phyloP scores from a whole-genome alignment of 1,139 yeast genomes.

The Diutina siamensis region DNA sequence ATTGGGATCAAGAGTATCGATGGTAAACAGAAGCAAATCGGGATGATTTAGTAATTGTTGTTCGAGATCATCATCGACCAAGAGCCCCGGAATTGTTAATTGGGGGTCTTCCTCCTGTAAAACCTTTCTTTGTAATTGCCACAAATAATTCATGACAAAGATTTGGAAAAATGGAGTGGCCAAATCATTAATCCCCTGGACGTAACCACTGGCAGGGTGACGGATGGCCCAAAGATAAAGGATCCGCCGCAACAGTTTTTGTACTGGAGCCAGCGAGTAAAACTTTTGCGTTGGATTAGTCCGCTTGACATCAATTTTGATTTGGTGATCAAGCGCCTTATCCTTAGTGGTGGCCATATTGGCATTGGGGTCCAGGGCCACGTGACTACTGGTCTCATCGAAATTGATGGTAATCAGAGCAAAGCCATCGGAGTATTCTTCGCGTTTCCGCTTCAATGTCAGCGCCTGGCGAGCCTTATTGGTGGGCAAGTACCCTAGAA shows the following conservation, averaged over 20 bases:
- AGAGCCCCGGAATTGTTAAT: conserved; percentile 26
- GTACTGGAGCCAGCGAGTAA: conserved; percentile 61
- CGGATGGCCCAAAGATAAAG: conserved; percentile 92
- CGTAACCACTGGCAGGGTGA: conserved; percentile 97
- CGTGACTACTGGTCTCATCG: conserved; percentile 16
- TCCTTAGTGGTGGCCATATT: conserved; percentile 29
- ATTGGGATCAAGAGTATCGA: conserved; percentile 49
- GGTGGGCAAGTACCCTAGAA: conserved; percentile 84
- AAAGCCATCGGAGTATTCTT: conserved; percentile 71
- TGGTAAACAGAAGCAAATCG: conserved; percentile 14
- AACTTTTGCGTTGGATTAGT: conserved; percentile 79
- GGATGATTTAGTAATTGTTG: conserved; percentile 19
- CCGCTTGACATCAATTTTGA: conserved; percentile 88
- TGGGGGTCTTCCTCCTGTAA: conserved; percentile 10
- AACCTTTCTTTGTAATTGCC: conserved; percentile 27
- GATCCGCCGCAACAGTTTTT: conserved; percentile 66
- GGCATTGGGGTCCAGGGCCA: conserved; percentile 14
- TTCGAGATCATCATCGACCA: conserved; percentile 20
- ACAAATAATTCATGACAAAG: conserved; percentile 60
- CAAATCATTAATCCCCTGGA: conserved; percentile 95
- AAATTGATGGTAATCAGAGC: conserved; percentile 34
- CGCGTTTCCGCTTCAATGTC: conserved; percentile 67
- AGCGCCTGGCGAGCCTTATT: conserved; percentile 64
- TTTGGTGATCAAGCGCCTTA: conserved; percentile 88
- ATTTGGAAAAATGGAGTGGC: conserved; percentile 92